These are phyloP conservation scores for Irpex rosettiformis DNA, from an alignment of 1,284 basidiomycete species.

Conservation along the genomic window DNA sequence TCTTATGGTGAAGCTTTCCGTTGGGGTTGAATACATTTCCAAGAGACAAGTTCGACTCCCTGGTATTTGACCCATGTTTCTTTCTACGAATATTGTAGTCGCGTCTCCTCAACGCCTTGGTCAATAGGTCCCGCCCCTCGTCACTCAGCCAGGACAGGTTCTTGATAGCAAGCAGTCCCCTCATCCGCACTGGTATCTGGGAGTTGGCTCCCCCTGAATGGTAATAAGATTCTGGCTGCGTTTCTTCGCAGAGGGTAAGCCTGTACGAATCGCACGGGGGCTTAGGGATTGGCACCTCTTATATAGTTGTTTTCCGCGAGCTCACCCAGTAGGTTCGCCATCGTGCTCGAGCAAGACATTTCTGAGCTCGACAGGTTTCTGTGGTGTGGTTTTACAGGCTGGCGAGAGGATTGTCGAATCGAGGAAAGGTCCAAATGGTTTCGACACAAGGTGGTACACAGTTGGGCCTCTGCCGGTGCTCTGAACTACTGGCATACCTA, in stretches of 20 bases:
- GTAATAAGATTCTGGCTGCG: constrained; percentile 3
- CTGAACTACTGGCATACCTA: too few relatives aligned
- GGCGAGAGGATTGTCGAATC: constrained; percentile 23
- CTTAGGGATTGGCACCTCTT: too few relatives aligned
- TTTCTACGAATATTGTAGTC: background rate
- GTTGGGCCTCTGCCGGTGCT: constrained; percentile 5
- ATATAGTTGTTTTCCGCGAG: background rate
- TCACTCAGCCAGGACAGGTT: constrained; percentile 2
- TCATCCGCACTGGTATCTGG: background rate
- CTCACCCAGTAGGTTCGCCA: constrained; percentile 24
- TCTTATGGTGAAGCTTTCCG: constrained; percentile 22
- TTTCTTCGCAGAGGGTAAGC: background rate
- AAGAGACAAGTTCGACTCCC: constrained; percentile 30
- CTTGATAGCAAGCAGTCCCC: constrained; percentile 2
- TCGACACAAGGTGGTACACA: constrained; percentile 17
- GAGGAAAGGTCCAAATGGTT: constrained; percentile 30
- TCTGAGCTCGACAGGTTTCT: constrained; percentile 19
- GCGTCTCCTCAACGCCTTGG: background rate
- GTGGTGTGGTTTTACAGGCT: constrained; percentile 18
- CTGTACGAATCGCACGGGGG: background rate
- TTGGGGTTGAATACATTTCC: constrained; percentile 25
- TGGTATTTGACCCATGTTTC: background rate
- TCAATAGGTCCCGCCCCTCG: background rate
- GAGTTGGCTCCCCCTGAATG: background rate
- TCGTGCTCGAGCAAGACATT: constrained; percentile 22